phyloP scores from a whole-genome alignment of 257 asterid genomes.

The Nicotiana attenuata region DNA sequence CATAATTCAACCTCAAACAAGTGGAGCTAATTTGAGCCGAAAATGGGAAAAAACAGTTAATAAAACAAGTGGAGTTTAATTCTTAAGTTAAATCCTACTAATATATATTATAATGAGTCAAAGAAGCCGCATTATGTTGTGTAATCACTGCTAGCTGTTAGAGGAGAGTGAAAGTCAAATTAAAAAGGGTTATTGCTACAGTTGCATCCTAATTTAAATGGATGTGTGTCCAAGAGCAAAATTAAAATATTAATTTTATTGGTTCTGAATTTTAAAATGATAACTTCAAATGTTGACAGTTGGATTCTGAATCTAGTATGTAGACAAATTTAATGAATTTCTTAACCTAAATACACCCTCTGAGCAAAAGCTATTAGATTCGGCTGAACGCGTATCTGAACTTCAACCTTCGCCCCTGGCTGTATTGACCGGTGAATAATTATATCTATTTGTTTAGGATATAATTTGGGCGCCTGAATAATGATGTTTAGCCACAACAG shows the following conservation, averaged over 20 bases:
- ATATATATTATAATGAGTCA: too few species aligned
- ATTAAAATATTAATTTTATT: too few species aligned
- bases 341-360: fast-evolving
- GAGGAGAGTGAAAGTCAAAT: background rate
- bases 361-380: too few species aligned
- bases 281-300: too few species aligned
- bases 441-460: background rate
- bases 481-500: background rate
- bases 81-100: too few species aligned
- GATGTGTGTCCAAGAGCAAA: too few species aligned
- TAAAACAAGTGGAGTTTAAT: background rate
- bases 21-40: background rate
- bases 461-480: background rate
- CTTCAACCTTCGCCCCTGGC: too few species aligned
- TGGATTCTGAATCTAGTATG: too few species aligned
- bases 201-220: background rate
- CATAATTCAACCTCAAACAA: background rate
- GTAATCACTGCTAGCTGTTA: background rate
- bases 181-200: background rate
- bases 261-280: too few species aligned
- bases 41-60: too few species aligned
- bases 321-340: too few species aligned
- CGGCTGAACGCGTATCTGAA: too few species aligned
- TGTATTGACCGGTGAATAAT: background rate
- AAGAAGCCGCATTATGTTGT: background rate